phyloP scores from a whole-genome alignment of 2,329 filamentous ascomycete genomes.

The Sclerotinia trifoliorum region DNA sequence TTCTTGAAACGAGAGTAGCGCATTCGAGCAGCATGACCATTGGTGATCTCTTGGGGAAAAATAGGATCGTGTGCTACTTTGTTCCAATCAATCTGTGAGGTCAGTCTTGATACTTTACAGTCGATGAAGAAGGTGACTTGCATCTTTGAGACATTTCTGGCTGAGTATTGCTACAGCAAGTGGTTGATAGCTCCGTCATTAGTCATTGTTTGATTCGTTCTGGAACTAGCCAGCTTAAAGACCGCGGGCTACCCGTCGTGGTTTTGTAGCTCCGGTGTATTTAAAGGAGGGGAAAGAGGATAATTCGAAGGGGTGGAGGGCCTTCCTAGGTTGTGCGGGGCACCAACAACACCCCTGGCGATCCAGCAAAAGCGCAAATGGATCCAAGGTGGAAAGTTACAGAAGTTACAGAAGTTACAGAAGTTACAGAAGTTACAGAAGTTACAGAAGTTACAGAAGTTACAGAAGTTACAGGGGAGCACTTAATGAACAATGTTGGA shows the following conservation, averaged over 20 bases:
- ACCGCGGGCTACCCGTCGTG: too few species aligned
- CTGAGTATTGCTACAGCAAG: constrained; percentile 57
- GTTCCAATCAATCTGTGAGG: constrained; percentile 52
- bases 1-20: constrained; percentile 54
- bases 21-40: constrained; percentile 58
- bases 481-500: constrained; percentile 33
- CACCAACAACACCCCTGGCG: not conserved
- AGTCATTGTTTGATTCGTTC: constrained; percentile 43
- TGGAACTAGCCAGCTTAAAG: constrained; percentile 37
- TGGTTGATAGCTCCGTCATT: constrained; percentile 50
- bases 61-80: constrained; percentile 46
- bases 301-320: not conserved
- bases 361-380: not conserved
- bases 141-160: constrained; percentile 53
- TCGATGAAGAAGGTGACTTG: constrained; percentile 34
- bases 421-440: too few species aligned
- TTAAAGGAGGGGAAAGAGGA: not conserved
- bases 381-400: constrained; percentile 18
- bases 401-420: too few species aligned
- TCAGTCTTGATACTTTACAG: constrained; percentile 16
- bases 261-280: constrained; percentile 1
- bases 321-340: not conserved
- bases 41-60: constrained; percentile 48
- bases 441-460: too few species aligned
- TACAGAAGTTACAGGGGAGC: constrained; percentile 14